Percentiles rank a stretch among this genome's conserved stretches.
Evolutionary conservation across 1,139 yeast species (phyloP).

Genomic region (Hyphopichia pseudoburtonii): DNA sequence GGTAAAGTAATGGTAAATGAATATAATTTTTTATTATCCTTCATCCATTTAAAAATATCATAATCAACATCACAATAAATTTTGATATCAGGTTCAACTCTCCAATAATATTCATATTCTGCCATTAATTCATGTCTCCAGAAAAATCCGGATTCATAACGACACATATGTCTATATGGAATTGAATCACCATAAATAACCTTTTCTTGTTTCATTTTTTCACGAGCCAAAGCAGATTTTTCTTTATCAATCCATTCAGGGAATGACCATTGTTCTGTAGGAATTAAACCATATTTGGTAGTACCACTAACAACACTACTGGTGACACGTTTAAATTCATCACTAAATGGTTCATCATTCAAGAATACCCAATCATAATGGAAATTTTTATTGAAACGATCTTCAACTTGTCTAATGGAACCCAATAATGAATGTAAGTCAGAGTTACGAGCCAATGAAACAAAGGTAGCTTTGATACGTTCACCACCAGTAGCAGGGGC

Average conservation of each 20-base stretch:
- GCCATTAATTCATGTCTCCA: conserved; percentile 71
- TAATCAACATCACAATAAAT: conserved; percentile 78
- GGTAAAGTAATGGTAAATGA: conserved; percentile 82
- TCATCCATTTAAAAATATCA: conserved; percentile 81
- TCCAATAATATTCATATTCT: conserved; percentile 86
- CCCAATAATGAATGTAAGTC: conserved; percentile 36
- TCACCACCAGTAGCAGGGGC: conserved; percentile 13
- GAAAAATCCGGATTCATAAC: conserved; percentile 89
- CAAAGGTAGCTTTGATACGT: conserved; percentile 45
- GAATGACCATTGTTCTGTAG: conserved; percentile 45
- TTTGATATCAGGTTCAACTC: conserved; percentile 86
- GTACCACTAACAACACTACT: conserved; percentile 2
- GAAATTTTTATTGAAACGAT: conserved; percentile 42
- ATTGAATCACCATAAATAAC: conserved; percentile 62
- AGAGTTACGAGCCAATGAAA: conserved; percentile 43
- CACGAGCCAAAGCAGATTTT: conserved; percentile 54
- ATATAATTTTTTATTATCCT: conserved; percentile 68
- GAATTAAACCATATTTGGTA: conserved; percentile 5
- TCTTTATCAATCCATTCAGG: conserved; percentile 62
- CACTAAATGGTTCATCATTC: conserved; percentile 42
- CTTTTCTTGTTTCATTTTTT: conserved; percentile 48
- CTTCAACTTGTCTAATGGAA: conserved; percentile 47
- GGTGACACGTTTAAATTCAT: conserved; percentile 39
- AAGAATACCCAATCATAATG: conserved; percentile 51
- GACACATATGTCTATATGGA: conserved; percentile 83